Conservation (phyloP, 495 filamentous ascomycete species). For the Penicillium bialowiezense region DNA sequence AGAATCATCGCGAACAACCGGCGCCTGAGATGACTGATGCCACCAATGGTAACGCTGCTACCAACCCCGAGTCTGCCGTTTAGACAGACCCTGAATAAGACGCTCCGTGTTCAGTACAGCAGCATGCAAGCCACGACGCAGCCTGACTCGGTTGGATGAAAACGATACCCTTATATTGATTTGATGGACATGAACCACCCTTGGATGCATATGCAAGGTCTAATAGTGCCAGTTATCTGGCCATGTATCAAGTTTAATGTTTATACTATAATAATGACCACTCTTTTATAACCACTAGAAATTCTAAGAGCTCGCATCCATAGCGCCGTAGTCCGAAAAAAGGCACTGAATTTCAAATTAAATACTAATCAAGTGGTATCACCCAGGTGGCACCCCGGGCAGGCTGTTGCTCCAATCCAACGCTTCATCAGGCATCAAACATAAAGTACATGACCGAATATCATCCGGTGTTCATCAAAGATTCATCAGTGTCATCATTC, state of each 20-base stretch:
- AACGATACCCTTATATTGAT: constrained; percentile 2
- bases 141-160: neutral
- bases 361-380: too few relatives aligned
- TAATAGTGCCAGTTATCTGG: neutral
- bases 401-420: too few relatives aligned
- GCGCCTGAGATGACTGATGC: neutral
- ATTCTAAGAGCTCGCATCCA: too few relatives aligned
- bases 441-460: neutral
- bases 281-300: too few relatives aligned
- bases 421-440: neutral
- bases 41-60: neutral
- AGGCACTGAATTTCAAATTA: too few relatives aligned
- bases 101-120: neutral
- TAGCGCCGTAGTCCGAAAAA: too few relatives aligned
- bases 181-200: neutral
- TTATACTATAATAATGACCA: constrained; percentile 1
- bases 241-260: neutral
- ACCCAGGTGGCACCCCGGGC: too few relatives aligned
- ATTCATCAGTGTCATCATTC: neutral
- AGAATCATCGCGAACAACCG: neutral
- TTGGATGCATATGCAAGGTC: neutral
- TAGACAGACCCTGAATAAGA: neutral
- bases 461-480: neutral
- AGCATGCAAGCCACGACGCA: too few relatives aligned
- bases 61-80: neutral